Evolutionary conservation across 176 grass and related monocot species (phyloP).

Genomic region (Juncus effusus): DNA sequence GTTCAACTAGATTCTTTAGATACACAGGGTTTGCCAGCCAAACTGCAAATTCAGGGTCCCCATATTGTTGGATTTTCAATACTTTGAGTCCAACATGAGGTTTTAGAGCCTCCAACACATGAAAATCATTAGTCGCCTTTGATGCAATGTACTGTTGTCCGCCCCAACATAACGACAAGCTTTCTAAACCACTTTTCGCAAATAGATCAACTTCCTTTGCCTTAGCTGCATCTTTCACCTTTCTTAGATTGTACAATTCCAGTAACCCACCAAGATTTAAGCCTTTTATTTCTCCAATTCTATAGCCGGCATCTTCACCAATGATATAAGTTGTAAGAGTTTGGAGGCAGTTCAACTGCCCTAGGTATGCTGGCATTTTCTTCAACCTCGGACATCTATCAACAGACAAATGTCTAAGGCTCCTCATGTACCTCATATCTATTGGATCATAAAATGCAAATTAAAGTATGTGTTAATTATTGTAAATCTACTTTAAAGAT

Average conservation of each 20-base stretch:
- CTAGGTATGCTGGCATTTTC: conserved; percentile 16
- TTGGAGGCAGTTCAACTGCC: conserved; percentile 24
- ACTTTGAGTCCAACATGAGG: conserved; percentile 5
- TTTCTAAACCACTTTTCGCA: not conserved
- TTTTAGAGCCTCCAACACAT: conserved; percentile 12
- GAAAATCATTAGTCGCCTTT: not conserved
- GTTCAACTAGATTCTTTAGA: conserved; percentile 10
- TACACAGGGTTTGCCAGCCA: not conserved
- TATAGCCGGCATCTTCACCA: not conserved
- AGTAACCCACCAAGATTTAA: conserved; percentile 23
- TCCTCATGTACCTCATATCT: conserved; percentile 35
- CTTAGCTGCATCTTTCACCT: conserved; percentile 1
- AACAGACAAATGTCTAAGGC: conserved; percentile 29
- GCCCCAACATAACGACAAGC: conserved; percentile 13
- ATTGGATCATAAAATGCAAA: conserved; percentile 1
- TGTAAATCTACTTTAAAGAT: too few relatives aligned
- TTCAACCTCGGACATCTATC: not conserved
- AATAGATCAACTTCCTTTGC: conserved; percentile 8
- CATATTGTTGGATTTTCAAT: conserved; percentile 14
- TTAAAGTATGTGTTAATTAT: too few relatives aligned
- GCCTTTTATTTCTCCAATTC: conserved; percentile 29
- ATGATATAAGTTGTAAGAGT: conserved; percentile 25
- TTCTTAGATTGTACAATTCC: conserved; percentile 9
- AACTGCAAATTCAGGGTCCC: not conserved
- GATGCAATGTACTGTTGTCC: not conserved